These are phyloP conservation scores for Paraglomus brasilianum DNA, from an alignment of 192 early-diverging fungal genomes.

Conservation along the genomic window DNA sequence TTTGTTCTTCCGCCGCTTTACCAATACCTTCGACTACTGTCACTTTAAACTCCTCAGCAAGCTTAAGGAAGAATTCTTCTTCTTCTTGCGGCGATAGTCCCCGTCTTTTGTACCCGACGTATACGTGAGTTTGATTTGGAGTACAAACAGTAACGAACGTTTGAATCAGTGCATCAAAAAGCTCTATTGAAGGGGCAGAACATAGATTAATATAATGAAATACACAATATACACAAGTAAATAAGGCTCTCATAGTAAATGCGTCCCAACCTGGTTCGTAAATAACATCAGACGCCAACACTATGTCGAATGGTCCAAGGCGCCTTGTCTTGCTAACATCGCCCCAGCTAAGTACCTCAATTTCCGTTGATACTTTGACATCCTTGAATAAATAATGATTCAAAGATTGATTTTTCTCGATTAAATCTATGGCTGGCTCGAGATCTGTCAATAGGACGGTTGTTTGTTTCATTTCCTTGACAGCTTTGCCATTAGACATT, in stretches of 20 bases:
- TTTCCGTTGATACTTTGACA: not conserved
- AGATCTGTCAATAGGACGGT: conserved; percentile 23
- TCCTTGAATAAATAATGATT: conserved; percentile 6
- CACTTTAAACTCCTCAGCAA: not conserved
- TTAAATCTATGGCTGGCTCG: conserved; percentile 3
- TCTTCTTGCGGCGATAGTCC: conserved; percentile 19
- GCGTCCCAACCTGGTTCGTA: conserved; percentile 24
- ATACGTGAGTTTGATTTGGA: conserved; percentile 6
- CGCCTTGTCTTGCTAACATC: not conserved
- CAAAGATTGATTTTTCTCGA: not conserved
- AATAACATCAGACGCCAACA: conserved; percentile 26
- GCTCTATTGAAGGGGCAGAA: conserved; percentile 22
- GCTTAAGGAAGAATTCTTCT: not conserved
- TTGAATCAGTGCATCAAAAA: conserved; percentile 22
- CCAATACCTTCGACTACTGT: not conserved
- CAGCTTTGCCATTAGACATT: not conserved
- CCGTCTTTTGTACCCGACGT: conserved; percentile 25
- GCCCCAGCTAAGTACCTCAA: conserved; percentile 18
- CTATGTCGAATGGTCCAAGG: conserved; percentile 11
- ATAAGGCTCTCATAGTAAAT: not conserved
- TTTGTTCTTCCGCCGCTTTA: not conserved
- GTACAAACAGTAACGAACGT: conserved; percentile 21
- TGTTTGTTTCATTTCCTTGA: not conserved
- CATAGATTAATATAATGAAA: too few relatives aligned
- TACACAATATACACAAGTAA: too few relatives aligned